Conservation (phyloP, 257 asterid species). For the Paraleonurus japonicus region DNA sequence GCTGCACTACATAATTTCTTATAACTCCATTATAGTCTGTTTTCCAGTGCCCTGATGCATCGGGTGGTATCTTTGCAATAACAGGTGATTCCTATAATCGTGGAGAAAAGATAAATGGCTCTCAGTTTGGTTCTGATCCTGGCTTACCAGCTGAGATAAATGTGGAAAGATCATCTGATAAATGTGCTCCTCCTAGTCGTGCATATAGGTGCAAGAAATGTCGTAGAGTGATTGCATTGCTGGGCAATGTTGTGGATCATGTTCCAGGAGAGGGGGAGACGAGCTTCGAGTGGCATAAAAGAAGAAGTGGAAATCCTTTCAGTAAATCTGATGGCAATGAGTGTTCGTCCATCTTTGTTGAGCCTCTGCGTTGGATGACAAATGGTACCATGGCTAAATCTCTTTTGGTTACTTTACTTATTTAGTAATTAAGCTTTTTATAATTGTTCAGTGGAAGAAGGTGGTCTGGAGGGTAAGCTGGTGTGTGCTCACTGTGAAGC, state of each 20-base stretch:
- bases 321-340: slow-evolving; percentile 52
- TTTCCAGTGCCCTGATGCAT: slow-evolving; percentile 9
- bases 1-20: too few species aligned
- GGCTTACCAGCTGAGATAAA: slow-evolving; percentile 50
- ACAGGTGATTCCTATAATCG: slow-evolving; percentile 91
- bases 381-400: slow-evolving; percentile 45
- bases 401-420: background rate
- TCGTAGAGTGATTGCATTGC: slow-evolving; percentile 80
- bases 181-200: slow-evolving; percentile 37
- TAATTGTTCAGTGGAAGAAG: slow-evolving; percentile 67
- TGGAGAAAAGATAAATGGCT: slow-evolving; percentile 77
- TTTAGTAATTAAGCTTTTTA: background rate
- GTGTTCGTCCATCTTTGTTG: slow-evolving; percentile 88
- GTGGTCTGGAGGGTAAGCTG: slow-evolving; percentile 89
- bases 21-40: background rate
- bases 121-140: slow-evolving; percentile 85
- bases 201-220: slow-evolving; percentile 94
- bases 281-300: slow-evolving; percentile 79
- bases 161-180: slow-evolving; percentile 36
- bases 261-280: slow-evolving; percentile 94
- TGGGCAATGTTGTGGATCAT: slow-evolving; percentile 76
- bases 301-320: slow-evolving; percentile 74
- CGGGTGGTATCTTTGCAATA: slow-evolving; percentile 7
- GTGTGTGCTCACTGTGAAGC: slow-evolving; percentile 75
- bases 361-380: slow-evolving; percentile 98